Evolutionary conservation across 2,329 filamentous ascomycete genomes (phyloP), one percentile per base, ranked within the genome.

Genomic region (Malbranchea zuffiana): DNA sequence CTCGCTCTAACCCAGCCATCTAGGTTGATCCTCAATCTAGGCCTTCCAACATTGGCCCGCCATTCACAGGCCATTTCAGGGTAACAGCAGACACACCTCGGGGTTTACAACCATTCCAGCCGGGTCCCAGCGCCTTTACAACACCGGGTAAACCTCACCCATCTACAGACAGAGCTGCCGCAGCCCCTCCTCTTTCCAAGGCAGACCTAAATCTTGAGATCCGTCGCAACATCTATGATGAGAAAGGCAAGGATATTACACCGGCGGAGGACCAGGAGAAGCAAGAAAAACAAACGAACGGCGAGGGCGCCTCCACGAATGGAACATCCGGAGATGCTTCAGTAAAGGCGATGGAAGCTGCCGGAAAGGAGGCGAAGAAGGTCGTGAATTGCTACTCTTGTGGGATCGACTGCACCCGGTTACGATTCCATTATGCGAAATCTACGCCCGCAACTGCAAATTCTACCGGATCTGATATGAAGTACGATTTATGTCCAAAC

Each of bases 41-140:
- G 41, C 90, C 90, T 6, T 95, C 90, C 1, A 90, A 87, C 57
- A 88, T 96, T 48, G 88, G 88, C 1, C 88, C 90, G 3, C 90
- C 90, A 5, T 96, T 95, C 54, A 98, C 90, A 3, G 90, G 90
- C 25, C 90, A 98, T 59, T 98, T 98, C 72, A 82, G 85, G 58
- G 80, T 96, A 44, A 88, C 88, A 39, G 90, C 86, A 54, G 90
- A 98, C 57, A 98, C 90, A 1, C 90, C 90, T 36, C 79, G 90
- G 41, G 90, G 90, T 24, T 72, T 98, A 35, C 88, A 96, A 59
- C 82, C 88, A 16, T 94, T 88, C 75, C 90, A 98, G 56, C 90
- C 90, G 12, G 82, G 82, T 12, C 79, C 86, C 1, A 82, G 85
- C 49, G 76, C 84, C 5, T 62, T 77, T 26, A 67, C 72, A 27